Percentiles rank a stretch among this genome's conserved stretches.
Evolutionary conservation across 2,329 filamentous ascomycete species (phyloP).

Genomic region (Trichoderma sp.): DNA sequence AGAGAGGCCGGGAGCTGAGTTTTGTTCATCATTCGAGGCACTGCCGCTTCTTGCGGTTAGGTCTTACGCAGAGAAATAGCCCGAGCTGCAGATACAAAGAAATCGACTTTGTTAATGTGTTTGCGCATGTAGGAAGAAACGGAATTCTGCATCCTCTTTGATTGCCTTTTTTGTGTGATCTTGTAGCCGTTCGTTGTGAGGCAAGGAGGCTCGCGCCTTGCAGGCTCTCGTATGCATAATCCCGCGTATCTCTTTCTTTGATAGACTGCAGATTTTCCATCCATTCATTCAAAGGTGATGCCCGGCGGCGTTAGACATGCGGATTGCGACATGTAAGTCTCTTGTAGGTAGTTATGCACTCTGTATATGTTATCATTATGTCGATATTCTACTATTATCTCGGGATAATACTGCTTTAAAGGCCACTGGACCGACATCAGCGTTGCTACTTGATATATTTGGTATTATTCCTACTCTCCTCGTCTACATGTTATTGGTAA

Average conservation of each 20-base stretch:
- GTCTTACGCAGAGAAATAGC: not conserved
- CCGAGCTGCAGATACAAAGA: not conserved
- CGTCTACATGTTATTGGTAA: conserved; percentile 4
- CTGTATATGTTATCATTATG: not conserved
- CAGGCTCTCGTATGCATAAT: not conserved
- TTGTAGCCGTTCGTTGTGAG: not conserved
- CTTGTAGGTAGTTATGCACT: too few species aligned
- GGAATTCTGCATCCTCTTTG: not conserved
- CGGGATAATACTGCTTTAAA: too few species aligned
- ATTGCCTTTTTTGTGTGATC: not conserved
- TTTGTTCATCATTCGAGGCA: not conserved
- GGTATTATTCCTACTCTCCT: conserved; percentile 3
- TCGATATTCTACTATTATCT: too few species aligned
- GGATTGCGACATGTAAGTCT: not conserved
- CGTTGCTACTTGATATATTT: not conserved
- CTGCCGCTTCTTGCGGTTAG: not conserved
- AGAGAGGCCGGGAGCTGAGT: not conserved
- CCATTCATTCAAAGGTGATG: too few species aligned
- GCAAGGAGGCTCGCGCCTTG: not conserved
- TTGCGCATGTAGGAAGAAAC: not conserved
- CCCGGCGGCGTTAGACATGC: not conserved
- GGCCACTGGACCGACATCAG: not conserved
- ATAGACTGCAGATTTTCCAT: too few species aligned
- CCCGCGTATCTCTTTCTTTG: not conserved
- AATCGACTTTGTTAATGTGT: too few species aligned